Evolutionary conservation across 768 basidiomycete genomes (phyloP).

Genomic region (Russula lepida): DNA sequence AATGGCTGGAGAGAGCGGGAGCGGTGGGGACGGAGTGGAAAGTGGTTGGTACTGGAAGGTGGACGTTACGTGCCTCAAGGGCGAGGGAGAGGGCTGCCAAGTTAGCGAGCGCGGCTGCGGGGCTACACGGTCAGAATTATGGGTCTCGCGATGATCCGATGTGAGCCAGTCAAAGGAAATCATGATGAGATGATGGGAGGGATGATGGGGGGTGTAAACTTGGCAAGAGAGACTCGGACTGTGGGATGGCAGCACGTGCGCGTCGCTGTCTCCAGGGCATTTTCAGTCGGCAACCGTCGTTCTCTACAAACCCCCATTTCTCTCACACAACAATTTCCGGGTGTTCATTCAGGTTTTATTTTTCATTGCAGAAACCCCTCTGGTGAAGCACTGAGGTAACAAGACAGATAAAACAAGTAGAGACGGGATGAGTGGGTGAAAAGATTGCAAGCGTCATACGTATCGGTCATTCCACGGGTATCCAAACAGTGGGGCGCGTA

Average conservation of each 20-base stretch:
- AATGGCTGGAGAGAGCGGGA: background rate
- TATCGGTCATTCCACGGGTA: conserved; percentile 21
- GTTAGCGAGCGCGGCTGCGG: conserved; percentile 9
- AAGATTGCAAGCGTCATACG: conserved; percentile 18
- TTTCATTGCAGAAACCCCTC: conserved; percentile 12
- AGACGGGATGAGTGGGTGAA: background rate
- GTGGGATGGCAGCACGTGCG: background rate
- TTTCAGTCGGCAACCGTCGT: background rate
- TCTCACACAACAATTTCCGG: background rate
- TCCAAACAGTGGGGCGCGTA: conserved; percentile 12
- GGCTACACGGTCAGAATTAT: background rate
- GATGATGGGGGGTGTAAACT: background rate
- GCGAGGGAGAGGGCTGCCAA: conserved; percentile 16
- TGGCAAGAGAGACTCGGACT: no score
- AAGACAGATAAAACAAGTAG: conserved; percentile 16
- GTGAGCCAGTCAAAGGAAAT: conserved; percentile 7
- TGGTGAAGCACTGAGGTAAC: background rate
- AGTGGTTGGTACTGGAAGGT: background rate
- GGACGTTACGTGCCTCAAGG: conserved; percentile 8
- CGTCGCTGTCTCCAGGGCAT: background rate
- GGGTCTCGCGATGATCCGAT: background rate
- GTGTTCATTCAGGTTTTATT: conserved; percentile 12
- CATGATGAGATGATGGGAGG: background rate
- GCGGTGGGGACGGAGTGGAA: background rate
- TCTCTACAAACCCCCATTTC: background rate